Evolutionary conservation across 2,329 filamentous ascomycete genomes (phyloP).

Genomic region (Penicillium oxalicum): DNA sequence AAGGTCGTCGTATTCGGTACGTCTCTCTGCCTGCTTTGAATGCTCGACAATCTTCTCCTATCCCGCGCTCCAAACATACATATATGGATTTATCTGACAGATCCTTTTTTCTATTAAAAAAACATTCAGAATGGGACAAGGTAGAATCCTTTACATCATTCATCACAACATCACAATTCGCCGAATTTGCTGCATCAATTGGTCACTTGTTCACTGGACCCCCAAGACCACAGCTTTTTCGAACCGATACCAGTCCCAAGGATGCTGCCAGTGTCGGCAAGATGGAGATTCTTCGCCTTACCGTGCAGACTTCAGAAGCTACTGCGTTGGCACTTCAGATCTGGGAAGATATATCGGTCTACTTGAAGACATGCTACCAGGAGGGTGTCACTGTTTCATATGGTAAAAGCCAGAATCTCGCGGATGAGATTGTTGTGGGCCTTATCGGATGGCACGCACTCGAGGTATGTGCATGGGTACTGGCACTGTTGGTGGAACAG

Average conservation of each 20-base stretch:
- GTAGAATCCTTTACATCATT: slow-evolving; percentile 5
- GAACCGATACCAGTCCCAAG: slow-evolving; percentile 3
- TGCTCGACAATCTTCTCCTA: too few relatives aligned
- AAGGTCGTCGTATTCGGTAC: slow-evolving; percentile 9
- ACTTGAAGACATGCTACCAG: neutral
- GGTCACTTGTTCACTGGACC: slow-evolving; percentile 6
- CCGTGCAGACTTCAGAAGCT: neutral
- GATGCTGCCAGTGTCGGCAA: slow-evolving; percentile 1
- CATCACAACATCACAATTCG: slow-evolving; percentile 5
- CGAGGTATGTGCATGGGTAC: neutral
- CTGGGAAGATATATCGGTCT: neutral
- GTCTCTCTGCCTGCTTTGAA: neutral
- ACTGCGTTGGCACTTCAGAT: neutral
- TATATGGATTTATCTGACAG: neutral
- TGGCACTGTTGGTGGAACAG: too few relatives aligned
- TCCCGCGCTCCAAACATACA: too few relatives aligned
- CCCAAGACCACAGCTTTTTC: slow-evolving; percentile 5
- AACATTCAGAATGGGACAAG: slow-evolving; percentile 5
- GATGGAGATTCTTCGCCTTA: slow-evolving; percentile 7
- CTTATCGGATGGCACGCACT: slow-evolving; percentile 1
- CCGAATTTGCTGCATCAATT: slow-evolving; percentile 1
- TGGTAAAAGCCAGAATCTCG: slow-evolving; percentile 7
- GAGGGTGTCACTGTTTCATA: neutral
- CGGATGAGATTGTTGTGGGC: slow-evolving; percentile 1
- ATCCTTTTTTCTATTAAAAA: neutral